Evolutionary conservation across 2,329 filamentous ascomycete genomes (phyloP).

Genomic region (Paradendryphiella salina): DNA sequence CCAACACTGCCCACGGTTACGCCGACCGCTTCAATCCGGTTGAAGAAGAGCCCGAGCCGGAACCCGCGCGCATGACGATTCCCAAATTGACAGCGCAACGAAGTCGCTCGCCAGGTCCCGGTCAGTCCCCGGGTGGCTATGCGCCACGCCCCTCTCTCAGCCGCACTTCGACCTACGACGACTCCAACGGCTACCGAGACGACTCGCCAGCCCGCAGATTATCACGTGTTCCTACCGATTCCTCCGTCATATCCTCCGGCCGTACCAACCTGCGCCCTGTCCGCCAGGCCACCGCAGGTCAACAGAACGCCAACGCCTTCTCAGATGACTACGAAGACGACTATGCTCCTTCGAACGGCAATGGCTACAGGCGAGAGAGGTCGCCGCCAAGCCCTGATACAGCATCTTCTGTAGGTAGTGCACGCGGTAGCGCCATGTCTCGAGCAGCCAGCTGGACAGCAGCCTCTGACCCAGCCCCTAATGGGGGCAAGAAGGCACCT

Average conservation of each 20-base stretch:
- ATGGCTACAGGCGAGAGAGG: slow-evolving; percentile 47
- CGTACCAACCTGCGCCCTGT: slow-evolving; percentile 54
- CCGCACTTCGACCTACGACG: slow-evolving; percentile 63
- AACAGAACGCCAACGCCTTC: slow-evolving; percentile 41
- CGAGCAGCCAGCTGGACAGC: slow-evolving; percentile 56
- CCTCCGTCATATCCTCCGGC: slow-evolving; percentile 53
- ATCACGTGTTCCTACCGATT: slow-evolving; percentile 60
- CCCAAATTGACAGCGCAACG: slow-evolving; percentile 47
- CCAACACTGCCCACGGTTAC: slow-evolving; percentile 67
- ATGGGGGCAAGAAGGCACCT: slow-evolving; percentile 54
- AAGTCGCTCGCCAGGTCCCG: slow-evolving; percentile 48
- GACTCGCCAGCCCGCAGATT: slow-evolving; percentile 55
- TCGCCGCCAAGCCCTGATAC: slow-evolving; percentile 58
- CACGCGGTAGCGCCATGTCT: slow-evolving; percentile 55
- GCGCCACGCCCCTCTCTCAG: slow-evolving; percentile 54
- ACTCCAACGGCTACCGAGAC: slow-evolving; percentile 57
- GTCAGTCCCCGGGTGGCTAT: slow-evolving; percentile 36
- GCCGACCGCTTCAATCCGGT: slow-evolving; percentile 61
- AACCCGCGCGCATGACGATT: slow-evolving; percentile 55
- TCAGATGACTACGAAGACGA: slow-evolving; percentile 46
- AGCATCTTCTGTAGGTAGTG: slow-evolving; percentile 37
- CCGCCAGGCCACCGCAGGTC: slow-evolving; percentile 36
- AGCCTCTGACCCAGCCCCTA: slow-evolving; percentile 30
- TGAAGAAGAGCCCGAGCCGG: slow-evolving; percentile 59
- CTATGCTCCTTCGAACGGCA: slow-evolving; percentile 30